Percentiles rank a stretch among this genome's conserved stretches.
Evolutionary conservation across 768 basidiomycete species (phyloP).

Genomic region (Leccinum subgranulosum): DNA sequence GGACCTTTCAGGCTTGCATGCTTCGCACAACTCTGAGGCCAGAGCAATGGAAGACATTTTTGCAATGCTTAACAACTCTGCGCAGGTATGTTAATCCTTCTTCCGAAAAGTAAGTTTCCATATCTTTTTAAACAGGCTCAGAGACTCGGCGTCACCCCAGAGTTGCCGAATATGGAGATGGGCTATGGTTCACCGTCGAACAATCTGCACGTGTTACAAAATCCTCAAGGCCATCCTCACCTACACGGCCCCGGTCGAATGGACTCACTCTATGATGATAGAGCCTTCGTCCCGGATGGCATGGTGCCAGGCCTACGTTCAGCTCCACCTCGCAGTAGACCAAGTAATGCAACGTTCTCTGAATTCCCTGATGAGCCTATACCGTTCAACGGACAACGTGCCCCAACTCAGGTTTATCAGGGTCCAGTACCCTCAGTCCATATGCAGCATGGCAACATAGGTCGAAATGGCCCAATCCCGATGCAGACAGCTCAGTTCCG

Average conservation of each 20-base stretch:
- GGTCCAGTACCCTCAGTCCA: conserved; percentile 48
- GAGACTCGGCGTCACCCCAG: conserved; percentile 22
- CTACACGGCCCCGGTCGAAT: conserved; percentile 44
- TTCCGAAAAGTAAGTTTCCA: conserved; percentile 1
- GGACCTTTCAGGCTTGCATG: conserved; percentile 37
- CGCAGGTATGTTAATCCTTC: conserved; percentile 48
- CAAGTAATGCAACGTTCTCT: conserved; percentile 49
- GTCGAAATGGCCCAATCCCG: conserved; percentile 51
- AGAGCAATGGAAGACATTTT: conserved; percentile 78
- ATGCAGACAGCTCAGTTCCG: conserved; percentile 65
- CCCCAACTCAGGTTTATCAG: conserved; percentile 55
- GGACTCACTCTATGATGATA: conserved; percentile 72
- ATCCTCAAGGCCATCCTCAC: conserved; percentile 40
- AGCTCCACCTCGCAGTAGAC: conserved; percentile 58
- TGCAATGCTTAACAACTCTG: conserved; percentile 74
- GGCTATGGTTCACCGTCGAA: conserved; percentile 22
- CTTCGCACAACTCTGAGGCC: conserved; percentile 43
- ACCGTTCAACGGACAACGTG: conserved; percentile 60
- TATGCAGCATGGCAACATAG: conserved; percentile 47
- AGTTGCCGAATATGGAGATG: conserved; percentile 22
- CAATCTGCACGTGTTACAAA: conserved; percentile 40
- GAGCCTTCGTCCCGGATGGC: conserved; percentile 78
- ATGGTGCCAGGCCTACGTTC: conserved; percentile 83
- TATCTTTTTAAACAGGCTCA: conserved; percentile 24
- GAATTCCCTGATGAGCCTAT: conserved; percentile 64